Evolutionary conservation across 1,284 basidiomycete genomes (phyloP).

Genomic region (Microbotryum violaceum): DNA sequence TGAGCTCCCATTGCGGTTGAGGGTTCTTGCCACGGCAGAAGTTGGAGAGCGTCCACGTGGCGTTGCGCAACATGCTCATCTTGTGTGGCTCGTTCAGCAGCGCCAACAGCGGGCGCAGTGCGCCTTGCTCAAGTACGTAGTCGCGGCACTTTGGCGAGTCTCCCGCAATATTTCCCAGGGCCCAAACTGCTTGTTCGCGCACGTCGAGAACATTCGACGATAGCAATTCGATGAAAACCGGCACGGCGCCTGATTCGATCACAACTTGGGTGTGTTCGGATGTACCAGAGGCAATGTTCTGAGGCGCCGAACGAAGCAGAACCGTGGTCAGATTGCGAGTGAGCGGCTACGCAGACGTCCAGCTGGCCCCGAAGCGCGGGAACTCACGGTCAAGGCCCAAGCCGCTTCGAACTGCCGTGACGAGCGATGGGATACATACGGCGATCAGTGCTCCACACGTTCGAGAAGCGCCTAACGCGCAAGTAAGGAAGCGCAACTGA

Average conservation of each 20-base stretch:
- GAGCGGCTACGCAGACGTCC: no score
- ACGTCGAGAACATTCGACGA: slow-evolving; percentile 70
- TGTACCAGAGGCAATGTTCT: slow-evolving; percentile 96
- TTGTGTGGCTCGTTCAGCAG: slow-evolving; percentile 61
- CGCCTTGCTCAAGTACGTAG: slow-evolving; percentile 55
- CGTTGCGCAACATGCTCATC: slow-evolving; percentile 93
- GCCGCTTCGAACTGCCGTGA: slow-evolving; percentile 84
- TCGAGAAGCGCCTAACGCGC: slow-evolving; percentile 1
- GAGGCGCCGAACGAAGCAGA: no score
- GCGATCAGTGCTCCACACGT: slow-evolving; percentile 13
- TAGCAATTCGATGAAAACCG: slow-evolving; percentile 92
- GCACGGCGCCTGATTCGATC: slow-evolving; percentile 87
- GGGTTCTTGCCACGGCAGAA: slow-evolving; percentile 95
- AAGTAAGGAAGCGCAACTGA: slow-evolving; percentile 41
- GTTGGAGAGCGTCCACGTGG: slow-evolving; percentile 96
- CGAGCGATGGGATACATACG: not conserved
- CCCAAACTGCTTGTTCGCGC: slow-evolving; percentile 94
- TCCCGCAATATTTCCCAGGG: slow-evolving; percentile 90
- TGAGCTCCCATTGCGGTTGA: slow-evolving; percentile 91
- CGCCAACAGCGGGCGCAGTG: slow-evolving; percentile 48
- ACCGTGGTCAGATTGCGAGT: no score
- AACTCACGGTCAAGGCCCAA: slow-evolving; percentile 75
- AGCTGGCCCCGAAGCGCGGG: no score
- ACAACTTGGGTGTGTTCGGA: slow-evolving; percentile 98
- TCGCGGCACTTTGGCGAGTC: slow-evolving; percentile 91